Evolutionary conservation across 2,329 filamentous ascomycete species (phyloP).

Genomic region (Aureobasidium mangrovei): DNA sequence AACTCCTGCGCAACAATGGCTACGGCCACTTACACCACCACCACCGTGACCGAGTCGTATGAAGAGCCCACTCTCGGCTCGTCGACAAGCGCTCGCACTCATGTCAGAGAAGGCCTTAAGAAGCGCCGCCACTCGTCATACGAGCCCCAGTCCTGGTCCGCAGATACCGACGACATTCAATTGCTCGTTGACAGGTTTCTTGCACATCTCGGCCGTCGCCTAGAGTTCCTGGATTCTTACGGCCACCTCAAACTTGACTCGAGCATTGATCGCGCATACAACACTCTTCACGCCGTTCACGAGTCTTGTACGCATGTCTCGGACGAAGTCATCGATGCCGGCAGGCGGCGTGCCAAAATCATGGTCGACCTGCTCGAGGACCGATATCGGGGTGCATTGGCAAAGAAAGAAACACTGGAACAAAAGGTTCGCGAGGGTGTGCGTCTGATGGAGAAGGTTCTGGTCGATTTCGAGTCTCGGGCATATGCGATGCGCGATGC

Average conservation of each 20-base stretch:
- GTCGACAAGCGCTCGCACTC: conserved; percentile 28
- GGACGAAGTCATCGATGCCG: conserved; percentile 80
- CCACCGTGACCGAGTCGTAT: conserved; percentile 26
- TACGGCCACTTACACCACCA: conserved; percentile 18
- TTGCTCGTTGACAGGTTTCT: conserved; percentile 64
- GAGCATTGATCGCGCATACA: conserved; percentile 74
- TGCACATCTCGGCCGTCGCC: conserved; percentile 71
- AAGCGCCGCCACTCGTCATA: conserved; percentile 41
- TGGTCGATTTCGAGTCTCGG: conserved; percentile 75
- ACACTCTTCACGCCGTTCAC: conserved; percentile 76
- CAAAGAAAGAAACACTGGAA: conserved; percentile 75
- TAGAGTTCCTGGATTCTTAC: conserved; percentile 84
- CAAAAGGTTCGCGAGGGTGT: conserved; percentile 87
- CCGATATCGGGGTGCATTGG: conserved; percentile 77
- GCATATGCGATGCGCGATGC: conserved; percentile 72
- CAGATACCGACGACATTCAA: conserved; percentile 41
- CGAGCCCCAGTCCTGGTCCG: conserved; percentile 34
- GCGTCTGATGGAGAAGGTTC: conserved; percentile 73
- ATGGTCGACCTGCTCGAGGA: conserved; percentile 88
- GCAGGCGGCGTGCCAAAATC: conserved; percentile 72
- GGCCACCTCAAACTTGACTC: conserved; percentile 75
- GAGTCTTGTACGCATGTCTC: conserved; percentile 83
- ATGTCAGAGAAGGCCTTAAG: conserved; percentile 23
- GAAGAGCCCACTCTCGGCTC: conserved; percentile 37
- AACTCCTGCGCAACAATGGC: conserved; percentile 11